These are phyloP conservation scores for Luffa acutangula DNA, from an alignment of 306 rosid species.

Conservation along the genomic window DNA sequence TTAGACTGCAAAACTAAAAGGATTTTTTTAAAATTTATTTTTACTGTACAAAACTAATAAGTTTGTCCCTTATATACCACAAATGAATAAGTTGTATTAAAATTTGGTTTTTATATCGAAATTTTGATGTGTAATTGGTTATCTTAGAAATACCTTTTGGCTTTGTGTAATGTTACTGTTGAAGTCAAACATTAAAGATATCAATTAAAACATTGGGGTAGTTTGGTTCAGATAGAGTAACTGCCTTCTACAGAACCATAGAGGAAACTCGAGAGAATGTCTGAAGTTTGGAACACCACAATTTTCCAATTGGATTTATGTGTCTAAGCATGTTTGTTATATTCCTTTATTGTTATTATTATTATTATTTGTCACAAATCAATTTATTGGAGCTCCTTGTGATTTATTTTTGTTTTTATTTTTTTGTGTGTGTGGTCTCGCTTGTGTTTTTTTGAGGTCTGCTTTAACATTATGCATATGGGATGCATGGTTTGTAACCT, in stretches of 20 bases:
- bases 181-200: not conserved
- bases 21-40: not conserved
- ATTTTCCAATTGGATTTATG: not conserved
- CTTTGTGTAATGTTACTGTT: not conserved
- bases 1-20: not conserved
- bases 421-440: not conserved
- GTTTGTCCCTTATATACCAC: not conserved
- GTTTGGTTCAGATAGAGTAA: not conserved
- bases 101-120: not conserved
- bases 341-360: not conserved
- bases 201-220: not conserved
- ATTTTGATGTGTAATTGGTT: not conserved
- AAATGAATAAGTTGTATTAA: not conserved
- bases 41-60: not conserved
- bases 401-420: not conserved
- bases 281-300: not conserved
- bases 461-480: not conserved
- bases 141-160: not conserved
- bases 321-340: not conserved
- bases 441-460: not conserved
- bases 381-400: not conserved
- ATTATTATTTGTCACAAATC: not conserved
- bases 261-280: not conserved
- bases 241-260: not conserved
- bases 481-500: not conserved